A percentile compares a stretch with the other conserved stretches of the same genome.
These are phyloP conservation scores for Agrocybe chaxingu DNA, from an alignment of 768 basidiomycete genomes.

Conservation along the genomic window DNA sequence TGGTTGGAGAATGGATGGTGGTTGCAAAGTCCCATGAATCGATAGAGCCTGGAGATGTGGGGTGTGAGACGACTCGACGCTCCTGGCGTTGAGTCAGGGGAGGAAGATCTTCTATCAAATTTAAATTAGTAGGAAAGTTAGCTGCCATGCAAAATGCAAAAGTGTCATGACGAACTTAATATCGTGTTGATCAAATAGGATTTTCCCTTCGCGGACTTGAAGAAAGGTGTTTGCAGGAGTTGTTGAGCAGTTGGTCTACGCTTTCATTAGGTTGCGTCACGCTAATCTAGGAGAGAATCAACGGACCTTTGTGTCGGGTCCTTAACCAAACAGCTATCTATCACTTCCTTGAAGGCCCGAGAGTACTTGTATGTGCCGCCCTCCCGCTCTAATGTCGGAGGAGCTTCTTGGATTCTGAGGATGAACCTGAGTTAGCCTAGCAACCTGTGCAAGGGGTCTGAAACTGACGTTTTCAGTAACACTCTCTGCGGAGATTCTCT, in stretches of 20 bases:
- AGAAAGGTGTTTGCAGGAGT: slow-evolving; percentile 76
- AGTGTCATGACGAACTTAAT: slow-evolving; percentile 40
- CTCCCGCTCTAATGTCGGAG: slow-evolving; percentile 75
- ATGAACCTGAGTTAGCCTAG: background rate
- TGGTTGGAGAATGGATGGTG: slow-evolving; percentile 37
- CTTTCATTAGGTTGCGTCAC: background rate
- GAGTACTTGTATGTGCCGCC: slow-evolving; percentile 75
- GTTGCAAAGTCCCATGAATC: slow-evolving; percentile 83
- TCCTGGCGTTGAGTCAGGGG: slow-evolving; percentile 75
- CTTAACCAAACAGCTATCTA: slow-evolving; percentile 80
- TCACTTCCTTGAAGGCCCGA: slow-evolving; percentile 76
- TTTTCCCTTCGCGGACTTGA: slow-evolving; percentile 77
- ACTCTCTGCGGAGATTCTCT: slow-evolving; percentile 72
- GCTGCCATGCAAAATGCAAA: background rate
- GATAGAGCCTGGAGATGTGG: slow-evolving; percentile 43
- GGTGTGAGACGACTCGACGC: slow-evolving; percentile 42
- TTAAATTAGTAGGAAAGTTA: background rate
- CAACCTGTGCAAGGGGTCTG: background rate
- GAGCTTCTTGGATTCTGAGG: slow-evolving; percentile 65
- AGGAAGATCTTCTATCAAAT: slow-evolving; percentile 55
- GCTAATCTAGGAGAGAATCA: background rate
- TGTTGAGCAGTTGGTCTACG: slow-evolving; percentile 72
- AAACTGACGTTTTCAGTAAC: slow-evolving; percentile 64
- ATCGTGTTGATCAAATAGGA: slow-evolving; percentile 75
- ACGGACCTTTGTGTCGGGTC: slow-evolving; percentile 73